Conservation (phyloP, 73 alveolate species). For the Stentor roeselii region DNA sequence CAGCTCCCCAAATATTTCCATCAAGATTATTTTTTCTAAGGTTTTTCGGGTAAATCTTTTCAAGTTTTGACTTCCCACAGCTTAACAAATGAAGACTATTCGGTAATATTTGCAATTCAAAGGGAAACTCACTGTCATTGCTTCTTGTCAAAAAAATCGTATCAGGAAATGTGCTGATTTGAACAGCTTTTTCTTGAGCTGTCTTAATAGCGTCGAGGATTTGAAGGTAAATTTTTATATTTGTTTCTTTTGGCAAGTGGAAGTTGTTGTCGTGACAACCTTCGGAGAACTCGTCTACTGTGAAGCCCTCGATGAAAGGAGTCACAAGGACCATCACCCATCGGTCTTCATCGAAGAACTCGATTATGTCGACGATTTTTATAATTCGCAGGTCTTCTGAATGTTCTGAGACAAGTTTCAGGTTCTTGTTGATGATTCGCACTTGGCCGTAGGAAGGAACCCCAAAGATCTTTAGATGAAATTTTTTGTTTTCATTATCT, state of each 20-base stretch:
- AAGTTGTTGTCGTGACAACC: not conserved
- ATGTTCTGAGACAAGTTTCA: not conserved
- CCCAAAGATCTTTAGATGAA: not conserved
- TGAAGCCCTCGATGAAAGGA: not conserved
- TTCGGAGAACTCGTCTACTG: constrained; percentile 14
- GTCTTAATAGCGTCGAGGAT: not conserved
- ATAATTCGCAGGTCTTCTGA: not conserved
- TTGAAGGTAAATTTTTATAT: not conserved
- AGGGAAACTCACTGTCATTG: not conserved
- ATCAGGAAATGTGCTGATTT: not conserved
- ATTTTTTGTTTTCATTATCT: not conserved
- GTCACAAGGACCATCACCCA: constrained; percentile 4
- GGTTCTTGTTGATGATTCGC: not conserved
- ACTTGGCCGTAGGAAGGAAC: not conserved
- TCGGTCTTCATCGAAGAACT: not conserved
- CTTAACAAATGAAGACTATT: not conserved
- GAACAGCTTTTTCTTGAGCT: not conserved
- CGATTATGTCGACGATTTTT: constrained; percentile 4
- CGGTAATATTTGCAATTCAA: not conserved
- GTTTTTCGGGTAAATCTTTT: not conserved
- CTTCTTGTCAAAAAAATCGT: not conserved
- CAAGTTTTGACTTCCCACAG: constrained; percentile 12
- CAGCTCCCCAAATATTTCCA: constrained; percentile 19
- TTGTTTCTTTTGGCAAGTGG: not conserved
- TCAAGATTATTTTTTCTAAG: not conserved